Conservation (phyloP, 2,329 filamentous ascomycete species). For the Paraphaeosphaeria sporulosa region DNA sequence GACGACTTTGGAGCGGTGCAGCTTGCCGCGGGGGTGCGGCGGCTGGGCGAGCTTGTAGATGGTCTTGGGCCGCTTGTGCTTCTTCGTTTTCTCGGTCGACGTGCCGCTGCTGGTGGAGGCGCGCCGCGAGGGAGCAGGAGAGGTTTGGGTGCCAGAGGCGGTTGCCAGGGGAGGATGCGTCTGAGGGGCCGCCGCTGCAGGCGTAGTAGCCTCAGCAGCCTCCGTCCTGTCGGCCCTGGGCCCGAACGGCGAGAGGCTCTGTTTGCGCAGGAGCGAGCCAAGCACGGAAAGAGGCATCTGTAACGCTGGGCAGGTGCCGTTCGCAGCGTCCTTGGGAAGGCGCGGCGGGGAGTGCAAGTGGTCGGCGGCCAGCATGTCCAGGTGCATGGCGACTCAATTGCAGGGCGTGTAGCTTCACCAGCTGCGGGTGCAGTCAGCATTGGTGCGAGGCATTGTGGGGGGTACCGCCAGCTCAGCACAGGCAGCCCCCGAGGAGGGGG, state of each 20-base stretch:
- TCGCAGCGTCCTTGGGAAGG: slow-evolving; percentile 25
- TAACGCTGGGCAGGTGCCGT: slow-evolving; percentile 35
- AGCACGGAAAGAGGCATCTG: slow-evolving; percentile 47
- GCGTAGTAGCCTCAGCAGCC: slow-evolving; percentile 10
- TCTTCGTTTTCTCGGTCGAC: slow-evolving; percentile 50
- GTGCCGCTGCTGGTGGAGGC: slow-evolving; percentile 48
- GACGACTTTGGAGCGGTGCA: slow-evolving; percentile 72
- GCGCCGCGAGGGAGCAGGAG: slow-evolving; percentile 41
- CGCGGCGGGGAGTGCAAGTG: slow-evolving; percentile 39
- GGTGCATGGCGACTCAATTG: slow-evolving; percentile 37
- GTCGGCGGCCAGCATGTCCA: slow-evolving; percentile 50
- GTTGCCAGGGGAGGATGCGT: slow-evolving; percentile 20
- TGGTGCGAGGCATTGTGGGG: slow-evolving; percentile 14
- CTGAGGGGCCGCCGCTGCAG: slow-evolving; percentile 5
- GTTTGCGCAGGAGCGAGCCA: slow-evolving; percentile 38
- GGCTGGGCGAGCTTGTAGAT: slow-evolving; percentile 74
- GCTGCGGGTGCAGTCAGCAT: slow-evolving; percentile 24
- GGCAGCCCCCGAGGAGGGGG: slow-evolving; percentile 1
- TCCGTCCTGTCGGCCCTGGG: slow-evolving; percentile 12
- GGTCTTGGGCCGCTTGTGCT: slow-evolving; percentile 65
- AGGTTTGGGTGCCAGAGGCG: slow-evolving; percentile 15
- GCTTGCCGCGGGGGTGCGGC: slow-evolving; percentile 64
- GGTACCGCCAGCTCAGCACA: background rate
- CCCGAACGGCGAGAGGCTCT: slow-evolving; percentile 23
- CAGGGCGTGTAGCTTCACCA: slow-evolving; percentile 19